Conservation (phyloP, 2,329 filamentous ascomycete species). For the Fusarium sp. region DNA sequence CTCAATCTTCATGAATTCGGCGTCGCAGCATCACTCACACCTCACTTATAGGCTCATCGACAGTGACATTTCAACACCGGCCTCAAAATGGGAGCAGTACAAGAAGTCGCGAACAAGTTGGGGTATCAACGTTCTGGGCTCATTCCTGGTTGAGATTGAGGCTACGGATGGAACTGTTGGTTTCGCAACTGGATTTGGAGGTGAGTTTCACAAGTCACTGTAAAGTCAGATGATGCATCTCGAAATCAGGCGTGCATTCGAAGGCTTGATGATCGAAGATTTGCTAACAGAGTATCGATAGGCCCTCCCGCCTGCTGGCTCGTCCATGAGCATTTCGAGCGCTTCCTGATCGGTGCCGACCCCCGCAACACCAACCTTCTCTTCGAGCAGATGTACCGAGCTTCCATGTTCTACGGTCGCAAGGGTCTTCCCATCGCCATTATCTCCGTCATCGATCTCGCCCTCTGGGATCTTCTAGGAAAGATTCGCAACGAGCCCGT, state of each 20-base stretch:
- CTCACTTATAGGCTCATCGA: constrained; percentile 82
- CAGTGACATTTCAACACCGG: constrained; percentile 91
- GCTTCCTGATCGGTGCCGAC: constrained; percentile 91
- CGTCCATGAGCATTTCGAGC: constrained; percentile 91
- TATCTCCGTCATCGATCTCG: constrained; percentile 94
- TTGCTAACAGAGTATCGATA: constrained; percentile 49
- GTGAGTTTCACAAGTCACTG: constrained; percentile 54
- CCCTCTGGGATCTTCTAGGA: constrained; percentile 91
- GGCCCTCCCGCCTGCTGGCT: constrained; percentile 94
- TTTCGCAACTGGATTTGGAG: constrained; percentile 94
- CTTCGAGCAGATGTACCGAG: constrained; percentile 97
- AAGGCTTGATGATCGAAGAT: neutral
- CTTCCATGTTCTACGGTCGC: constrained; percentile 95
- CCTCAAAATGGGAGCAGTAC: constrained; percentile 91
- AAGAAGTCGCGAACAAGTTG: constrained; percentile 89
- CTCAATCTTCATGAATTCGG: neutral
- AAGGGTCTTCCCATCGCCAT: constrained; percentile 92
- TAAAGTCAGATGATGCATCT: neutral
- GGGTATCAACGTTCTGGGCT: constrained; percentile 96
- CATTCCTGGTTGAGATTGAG: constrained; percentile 92
- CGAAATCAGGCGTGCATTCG: neutral
- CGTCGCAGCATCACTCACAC: constrained; percentile 19
- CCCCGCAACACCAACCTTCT: constrained; percentile 91
- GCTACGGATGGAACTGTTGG: constrained; percentile 92
- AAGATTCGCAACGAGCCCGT: constrained; percentile 94